Evolutionary conservation across 1,284 basidiomycete genomes (phyloP), one percentile per base, ranked within the genome.

Genomic region (Sanghuangporus sanghuang): DNA sequence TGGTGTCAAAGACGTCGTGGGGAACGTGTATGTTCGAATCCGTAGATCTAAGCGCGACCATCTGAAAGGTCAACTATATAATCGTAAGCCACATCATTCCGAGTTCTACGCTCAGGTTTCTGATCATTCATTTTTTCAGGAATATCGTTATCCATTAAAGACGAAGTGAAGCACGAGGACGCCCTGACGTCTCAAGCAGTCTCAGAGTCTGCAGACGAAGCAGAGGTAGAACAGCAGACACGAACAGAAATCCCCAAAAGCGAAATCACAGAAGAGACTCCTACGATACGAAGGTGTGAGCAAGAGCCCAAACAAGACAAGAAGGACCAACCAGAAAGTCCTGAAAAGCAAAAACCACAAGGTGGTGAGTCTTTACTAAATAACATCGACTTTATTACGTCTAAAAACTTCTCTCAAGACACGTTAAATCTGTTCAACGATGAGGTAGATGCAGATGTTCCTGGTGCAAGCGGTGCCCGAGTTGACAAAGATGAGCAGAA

Each of bases 161-260:
- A 38, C 16, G 55, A 57, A 57, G 16, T 42, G 18, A 40, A 42
- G 16, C 38, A 38, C 18, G 55, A 57, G 11, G 55, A 42, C 6
- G 23, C 23, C 36, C 6, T 14, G 42, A 50, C 14, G 8, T n/a
- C 58, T 9, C 58, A 49, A 52, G 32, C 32, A 23, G 42, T 32
- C 7, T 54, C 63, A 35, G 63, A 64, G 21, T 61, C 59, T 9
- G 59, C 59, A 23, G 63, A 64, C 14, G 63, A 64, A 53, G 59
- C 55, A 39, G 63, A 64, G 35, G 63, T 64, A 16, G 63, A 64
- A 35, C 42, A 61, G n/a, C 63, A 64, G 18, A 61, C 55, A 5
- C 40, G 59, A 6, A 32, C 50, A 5, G 63, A 59, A 14, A 60
- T 57, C 18, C 38, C 54, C 12, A 59, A 49, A 32, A 52, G 50